Evolutionary conservation across 129 eudicot species (phyloP), one percentile per base, ranked within the genome.

Genomic region (Artemisia tridentata): DNA sequence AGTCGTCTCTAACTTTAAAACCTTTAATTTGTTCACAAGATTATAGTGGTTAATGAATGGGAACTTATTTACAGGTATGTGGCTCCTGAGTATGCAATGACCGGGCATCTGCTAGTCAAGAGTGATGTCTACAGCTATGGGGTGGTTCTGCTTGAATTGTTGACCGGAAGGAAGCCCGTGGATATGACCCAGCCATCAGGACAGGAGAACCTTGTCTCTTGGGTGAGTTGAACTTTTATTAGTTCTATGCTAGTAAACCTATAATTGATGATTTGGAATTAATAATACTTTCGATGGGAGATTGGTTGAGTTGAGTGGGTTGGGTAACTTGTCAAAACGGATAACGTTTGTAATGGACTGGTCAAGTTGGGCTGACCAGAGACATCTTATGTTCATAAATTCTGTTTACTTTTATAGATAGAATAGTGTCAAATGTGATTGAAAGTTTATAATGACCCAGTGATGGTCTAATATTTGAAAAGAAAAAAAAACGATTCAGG

Each of bases 51-150:
- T 78, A 52, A 47, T 81, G 60, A 52, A 18, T 61, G 71, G 17
- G 57, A 54, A 69, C 51, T 66, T 19, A 14, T 68, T 71, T 73
- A 68, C 88, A 93, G 99, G 81, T 90, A 95, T 71, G 99, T 90
- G 68, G 99, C 99, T 31, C 99, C 97, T 23, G 97, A 90, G 73
- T 90, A 95, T 90, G 99, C 99, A 20, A 95, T 95, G 99, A 95
- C 99, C 3, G 99, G 99, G 57, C 99, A 95, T 81, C 87, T 95
- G 17, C 78, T 90, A 54, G 99, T 95, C 62, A 95, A 95, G 77
- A 95, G 99, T 61, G 99, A 95, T 78, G 99, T 90, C 47, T 95
- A 95, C 72, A 95, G 99, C 78, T 95, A 95, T 78, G 99, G 99
- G 69, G 99, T 95, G 74, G 99, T 95, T 71, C 84, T 93, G 65